Percentiles rank a stretch among this genome's conserved stretches.
These are phyloP conservation scores for Cantharellus anzutake DNA, from an alignment of 768 basidiomycete species.

Conservation along the genomic window DNA sequence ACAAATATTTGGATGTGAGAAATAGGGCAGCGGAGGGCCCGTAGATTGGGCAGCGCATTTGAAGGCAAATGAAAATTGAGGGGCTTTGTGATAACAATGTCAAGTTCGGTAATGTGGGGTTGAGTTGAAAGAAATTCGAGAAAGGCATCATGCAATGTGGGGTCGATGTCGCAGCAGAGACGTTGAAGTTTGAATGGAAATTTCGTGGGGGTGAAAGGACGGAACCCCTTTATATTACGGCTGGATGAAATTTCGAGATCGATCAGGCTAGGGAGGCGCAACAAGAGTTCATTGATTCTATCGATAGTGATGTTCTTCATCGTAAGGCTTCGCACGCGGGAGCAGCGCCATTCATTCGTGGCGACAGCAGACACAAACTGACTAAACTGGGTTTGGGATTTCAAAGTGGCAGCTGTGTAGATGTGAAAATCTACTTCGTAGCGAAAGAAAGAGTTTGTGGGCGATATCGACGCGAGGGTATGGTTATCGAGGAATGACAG, in stretches of 20 bases:
- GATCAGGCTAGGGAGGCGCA: no score
- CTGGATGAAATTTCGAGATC: background rate
- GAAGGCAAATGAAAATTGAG: background rate
- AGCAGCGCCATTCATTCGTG: no score
- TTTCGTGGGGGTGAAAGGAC: background rate
- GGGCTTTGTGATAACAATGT: background rate
- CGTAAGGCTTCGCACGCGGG: no score
- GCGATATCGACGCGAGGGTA: background rate
- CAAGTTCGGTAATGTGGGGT: background rate
- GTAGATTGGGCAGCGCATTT: background rate
- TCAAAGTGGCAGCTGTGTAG: background rate
- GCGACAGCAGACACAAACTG: no score
- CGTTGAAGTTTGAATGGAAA: background rate
- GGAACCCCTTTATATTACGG: background rate
- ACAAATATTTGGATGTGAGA: background rate
- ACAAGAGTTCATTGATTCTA: no score
- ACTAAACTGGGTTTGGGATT: no score
- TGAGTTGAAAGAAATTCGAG: background rate
- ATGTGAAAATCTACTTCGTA: background rate
- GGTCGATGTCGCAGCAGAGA: background rate
- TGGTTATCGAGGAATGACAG: background rate
- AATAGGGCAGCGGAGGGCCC: background rate
- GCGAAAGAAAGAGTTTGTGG: background rate
- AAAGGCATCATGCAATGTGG: background rate
- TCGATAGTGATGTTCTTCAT: no score